Conservation (phyloP, 192 early-diverging fungal species). For the Coemansia aciculifera region DNA sequence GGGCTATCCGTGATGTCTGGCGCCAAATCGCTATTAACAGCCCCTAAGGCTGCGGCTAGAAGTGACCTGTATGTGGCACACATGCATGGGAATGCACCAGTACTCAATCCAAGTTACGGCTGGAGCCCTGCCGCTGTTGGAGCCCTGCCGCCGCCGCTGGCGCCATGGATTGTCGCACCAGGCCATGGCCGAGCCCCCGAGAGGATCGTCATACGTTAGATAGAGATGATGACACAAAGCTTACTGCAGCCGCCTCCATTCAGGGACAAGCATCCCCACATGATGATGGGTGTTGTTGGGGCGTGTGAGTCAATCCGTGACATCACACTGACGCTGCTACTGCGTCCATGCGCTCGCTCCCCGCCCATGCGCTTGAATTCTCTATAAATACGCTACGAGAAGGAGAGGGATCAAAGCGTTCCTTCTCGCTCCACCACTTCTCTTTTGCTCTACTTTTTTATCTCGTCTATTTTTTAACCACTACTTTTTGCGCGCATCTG, state of each 20-base stretch:
- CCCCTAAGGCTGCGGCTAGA: not conserved
- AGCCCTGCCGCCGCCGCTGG: not conserved
- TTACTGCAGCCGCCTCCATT: not conserved
- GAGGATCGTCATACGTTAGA: not conserved
- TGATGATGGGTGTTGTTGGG: not conserved
- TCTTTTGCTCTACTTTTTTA: not conserved
- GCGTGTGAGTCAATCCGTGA: not conserved
- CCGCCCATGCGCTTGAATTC: not conserved
- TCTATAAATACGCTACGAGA: not conserved
- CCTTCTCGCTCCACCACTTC: not conserved
- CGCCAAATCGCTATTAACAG: conserved; percentile 15
- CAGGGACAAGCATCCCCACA: not conserved
- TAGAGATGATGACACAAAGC: not conserved
- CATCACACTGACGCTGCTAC: not conserved
- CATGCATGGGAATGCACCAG: conserved; percentile 34
- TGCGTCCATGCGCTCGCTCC: not conserved
- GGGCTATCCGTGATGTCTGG: conserved; percentile 24
- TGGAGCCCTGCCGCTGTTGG: conserved; percentile 19
- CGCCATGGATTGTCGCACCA: not conserved
- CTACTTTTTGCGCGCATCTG: not conserved
- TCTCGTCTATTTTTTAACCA: conserved; percentile 5
- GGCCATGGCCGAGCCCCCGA: not conserved
- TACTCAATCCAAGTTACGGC: conserved; percentile 45
- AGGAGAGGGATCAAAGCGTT: not conserved
- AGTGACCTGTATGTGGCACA: conserved; percentile 32